A percentile compares a stretch with the other conserved stretches of the same genome.
These are phyloP conservation scores for Zygosaccharomyces gambellarensis DNA, from an alignment of 805 yeast genomes.

Conservation along the genomic window DNA sequence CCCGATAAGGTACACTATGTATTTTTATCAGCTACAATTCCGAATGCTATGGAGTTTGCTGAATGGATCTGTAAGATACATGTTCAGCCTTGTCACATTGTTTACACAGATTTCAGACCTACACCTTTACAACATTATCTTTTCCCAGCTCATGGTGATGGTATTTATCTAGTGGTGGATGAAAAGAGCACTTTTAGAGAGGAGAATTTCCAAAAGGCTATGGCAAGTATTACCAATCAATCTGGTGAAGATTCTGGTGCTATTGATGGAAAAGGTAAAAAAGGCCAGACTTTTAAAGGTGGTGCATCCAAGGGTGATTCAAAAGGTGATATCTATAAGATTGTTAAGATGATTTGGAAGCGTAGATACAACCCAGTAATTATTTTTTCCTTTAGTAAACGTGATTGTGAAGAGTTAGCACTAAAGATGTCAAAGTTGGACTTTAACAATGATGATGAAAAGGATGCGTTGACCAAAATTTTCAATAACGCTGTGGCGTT, in stretches of 20 bases:
- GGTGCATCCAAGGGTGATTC: constrained; percentile 61
- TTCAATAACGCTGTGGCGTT: constrained; percentile 85
- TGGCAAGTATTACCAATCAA: constrained; percentile 83
- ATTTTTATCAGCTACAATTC: constrained; percentile 91
- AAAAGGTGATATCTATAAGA: constrained; percentile 85
- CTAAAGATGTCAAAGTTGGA: constrained; percentile 93
- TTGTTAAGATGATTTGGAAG: constrained; percentile 96
- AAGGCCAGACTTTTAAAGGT: constrained; percentile 82
- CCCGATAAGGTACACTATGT: constrained; percentile 97
- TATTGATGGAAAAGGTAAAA: constrained; percentile 54
- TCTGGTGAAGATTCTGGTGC: constrained; percentile 80
- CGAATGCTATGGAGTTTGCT: constrained; percentile 97
- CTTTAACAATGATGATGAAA: constrained; percentile 90
- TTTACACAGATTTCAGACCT: constrained; percentile 97
- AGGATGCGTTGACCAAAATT: constrained; percentile 83
- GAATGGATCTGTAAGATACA: constrained; percentile 98
- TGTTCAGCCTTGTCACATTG: constrained; percentile 96
- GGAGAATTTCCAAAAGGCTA: constrained; percentile 96
- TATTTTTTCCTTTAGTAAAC: constrained; percentile 94
- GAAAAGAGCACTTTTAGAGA: constrained; percentile 95
- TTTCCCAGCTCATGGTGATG: constrained; percentile 98
- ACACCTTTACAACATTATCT: constrained; percentile 96
- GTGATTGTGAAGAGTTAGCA: constrained; percentile 94
- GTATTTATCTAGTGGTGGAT: constrained; percentile 94
- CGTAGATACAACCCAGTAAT: constrained; percentile 96